A percentile compares a stretch with the other conserved stretches of the same genome.
These are phyloP conservation scores for Isatis lusitanica DNA, from an alignment of 441 rosid genomes.

Conservation along the genomic window DNA sequence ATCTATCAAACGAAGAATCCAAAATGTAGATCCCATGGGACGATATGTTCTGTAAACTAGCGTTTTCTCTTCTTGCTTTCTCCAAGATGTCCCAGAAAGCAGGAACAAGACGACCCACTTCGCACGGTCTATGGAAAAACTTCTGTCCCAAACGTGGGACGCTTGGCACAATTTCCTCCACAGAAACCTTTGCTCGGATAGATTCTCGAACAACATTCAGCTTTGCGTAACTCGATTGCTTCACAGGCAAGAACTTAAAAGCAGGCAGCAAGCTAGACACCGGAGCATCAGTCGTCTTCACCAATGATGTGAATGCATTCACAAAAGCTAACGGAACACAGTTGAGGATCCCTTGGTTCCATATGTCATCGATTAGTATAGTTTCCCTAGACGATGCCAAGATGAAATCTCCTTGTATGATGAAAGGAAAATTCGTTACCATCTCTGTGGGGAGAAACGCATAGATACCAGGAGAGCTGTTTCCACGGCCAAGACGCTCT, in stretches of 20 bases:
- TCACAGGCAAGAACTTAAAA: constrained; percentile 64
- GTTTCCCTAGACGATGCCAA: constrained; percentile 69
- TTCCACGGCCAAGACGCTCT: constrained; percentile 53
- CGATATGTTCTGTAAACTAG: constrained; percentile 56
- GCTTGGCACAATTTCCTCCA: constrained; percentile 56
- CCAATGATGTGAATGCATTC: constrained; percentile 56
- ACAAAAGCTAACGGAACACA: constrained; percentile 60
- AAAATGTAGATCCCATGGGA: constrained; percentile 51
- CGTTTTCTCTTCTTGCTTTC: constrained; percentile 49
- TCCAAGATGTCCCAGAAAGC: constrained; percentile 60
- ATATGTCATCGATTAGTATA: constrained; percentile 53
- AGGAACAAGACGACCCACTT: constrained; percentile 58
- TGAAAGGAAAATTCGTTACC: constrained; percentile 72
- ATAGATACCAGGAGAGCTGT: constrained; percentile 58
- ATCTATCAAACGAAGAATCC: constrained; percentile 48
- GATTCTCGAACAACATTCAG: constrained; percentile 54
- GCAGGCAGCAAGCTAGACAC: constrained; percentile 47
- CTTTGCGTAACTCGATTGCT: constrained; percentile 36
- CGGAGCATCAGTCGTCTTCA: constrained; percentile 55
- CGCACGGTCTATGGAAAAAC: constrained; percentile 55
- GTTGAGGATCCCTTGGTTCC: constrained; percentile 79
- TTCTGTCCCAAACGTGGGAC: constrained; percentile 53
- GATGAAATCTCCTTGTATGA: constrained; percentile 72
- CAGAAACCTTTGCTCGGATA: constrained; percentile 40
- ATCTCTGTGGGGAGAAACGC: constrained; percentile 83